Base-by-base conservation (phyloP, 345 rosid species). In the Bruguiera sexangula region DNA sequence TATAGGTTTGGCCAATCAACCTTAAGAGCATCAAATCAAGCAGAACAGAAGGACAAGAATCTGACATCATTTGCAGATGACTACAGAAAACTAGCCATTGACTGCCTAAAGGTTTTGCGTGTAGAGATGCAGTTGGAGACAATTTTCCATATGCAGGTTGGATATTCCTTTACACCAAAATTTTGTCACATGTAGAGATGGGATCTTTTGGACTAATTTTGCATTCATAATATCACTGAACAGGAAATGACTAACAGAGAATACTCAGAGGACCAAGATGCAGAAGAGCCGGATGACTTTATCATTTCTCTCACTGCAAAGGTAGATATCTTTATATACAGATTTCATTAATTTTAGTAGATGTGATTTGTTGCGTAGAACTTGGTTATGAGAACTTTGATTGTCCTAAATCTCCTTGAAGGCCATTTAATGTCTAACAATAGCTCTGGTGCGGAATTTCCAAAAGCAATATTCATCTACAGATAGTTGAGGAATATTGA, bases 111-210 rank as follows among this genome's bases (percentile, higher is more conserved):
- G 79, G 98, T 92, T 80, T 83, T 95, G 80, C 96, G 94, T n/a
- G 88, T 95, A 31, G 99, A 95, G 86, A 95, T 92, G 98, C 96
- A 90, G 81, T 71, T 95, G 87, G 96, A 92, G 74, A 90, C 98
- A 73, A 74, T 92, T 80, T 95, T 90, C 77, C 96, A 90, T 80
- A 75, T 92, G 83, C 99, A 95, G 96, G 98, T 95, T 71, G 74
- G 79, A 69, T 65, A 69, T 75, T 71, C 71, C 67, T 56, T 1
- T 51, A 31, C 56, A 46, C 37, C 39, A 32, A 9, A 64, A 29
- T 26, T 32, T 69, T 27, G 16, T 52, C 43, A 48, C 26, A 26
- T 52, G 27, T 66, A 37, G 46, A 16, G 29, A 5, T 60, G 52
- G 19, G 32, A 48, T 48, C 43, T 58, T 51, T 63, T 16, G 62